Conservation (phyloP, 257 asterid genomes). For the Sherardia arvensis region DNA sequence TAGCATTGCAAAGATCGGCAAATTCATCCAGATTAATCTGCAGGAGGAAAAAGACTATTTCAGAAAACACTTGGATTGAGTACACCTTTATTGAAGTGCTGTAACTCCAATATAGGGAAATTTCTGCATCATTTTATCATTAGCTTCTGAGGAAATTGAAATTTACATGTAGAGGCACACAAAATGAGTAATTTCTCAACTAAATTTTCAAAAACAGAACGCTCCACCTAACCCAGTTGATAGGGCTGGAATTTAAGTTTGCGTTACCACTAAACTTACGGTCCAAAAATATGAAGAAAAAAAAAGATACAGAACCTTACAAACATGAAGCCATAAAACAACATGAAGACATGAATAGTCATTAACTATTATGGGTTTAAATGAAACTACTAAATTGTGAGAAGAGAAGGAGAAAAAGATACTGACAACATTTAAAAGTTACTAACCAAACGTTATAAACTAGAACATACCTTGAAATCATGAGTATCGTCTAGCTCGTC, state of each 20-base stretch:
- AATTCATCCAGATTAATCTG: conserved; percentile 91
- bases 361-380: too few relatives aligned
- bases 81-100: not conserved
- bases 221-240: not conserved
- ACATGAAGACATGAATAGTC: too few relatives aligned
- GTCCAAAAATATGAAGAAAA: not conserved
- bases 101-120: not conserved
- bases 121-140: not conserved
- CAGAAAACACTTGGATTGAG: not conserved
- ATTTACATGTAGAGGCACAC: not conserved
- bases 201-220: not conserved
- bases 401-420: not conserved
- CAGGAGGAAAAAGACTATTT: conserved; percentile 9
- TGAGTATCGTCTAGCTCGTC: conserved; percentile 83
- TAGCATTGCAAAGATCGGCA: conserved; percentile 78
- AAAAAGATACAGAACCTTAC: not conserved
- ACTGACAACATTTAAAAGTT: not conserved
- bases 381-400: not conserved
- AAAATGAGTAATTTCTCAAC: not conserved
- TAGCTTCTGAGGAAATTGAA: not conserved
- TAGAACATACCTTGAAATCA: conserved; percentile 65
- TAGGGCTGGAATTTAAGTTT: not conserved
- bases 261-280: not conserved
- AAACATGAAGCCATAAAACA: too few relatives aligned
- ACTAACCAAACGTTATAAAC: conserved; percentile 6